These are phyloP conservation scores for Syzygium malaccense DNA, from an alignment of 441 rosid genomes.

Conservation along the genomic window DNA sequence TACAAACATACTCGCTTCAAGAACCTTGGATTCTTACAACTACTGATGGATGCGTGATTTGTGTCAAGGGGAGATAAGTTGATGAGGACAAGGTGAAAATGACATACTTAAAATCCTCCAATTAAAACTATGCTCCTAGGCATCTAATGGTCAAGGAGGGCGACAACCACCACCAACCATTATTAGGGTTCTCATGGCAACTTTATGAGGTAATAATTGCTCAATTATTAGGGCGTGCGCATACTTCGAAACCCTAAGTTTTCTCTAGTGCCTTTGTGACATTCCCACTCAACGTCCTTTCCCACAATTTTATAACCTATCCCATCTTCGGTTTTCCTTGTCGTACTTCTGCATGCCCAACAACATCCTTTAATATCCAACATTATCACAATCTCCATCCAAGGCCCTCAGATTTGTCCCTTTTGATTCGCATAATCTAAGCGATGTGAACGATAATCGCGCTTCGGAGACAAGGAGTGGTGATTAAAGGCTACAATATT, in stretches of 20 bases:
- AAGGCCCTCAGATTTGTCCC: background rate
- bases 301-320: background rate
- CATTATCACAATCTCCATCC: background rate
- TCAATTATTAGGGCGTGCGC: background rate
- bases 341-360: background rate
- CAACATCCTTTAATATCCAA: background rate
- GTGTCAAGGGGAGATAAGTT: background rate
- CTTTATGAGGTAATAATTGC: background rate
- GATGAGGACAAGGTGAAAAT: background rate
- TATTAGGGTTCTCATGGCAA: background rate
- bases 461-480: background rate
- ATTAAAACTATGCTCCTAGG: background rate
- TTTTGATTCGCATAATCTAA: background rate
- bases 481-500: background rate
- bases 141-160: background rate
- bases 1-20: background rate
- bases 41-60: background rate
- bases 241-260: background rate
- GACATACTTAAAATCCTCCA: background rate
- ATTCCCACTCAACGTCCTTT: background rate
- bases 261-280: background rate
- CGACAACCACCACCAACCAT: background rate
- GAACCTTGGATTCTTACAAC: background rate
- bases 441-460: background rate
- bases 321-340: background rate